Conservation (phyloP, 2,329 filamentous ascomycete species). For the Eutypa lata region DNA sequence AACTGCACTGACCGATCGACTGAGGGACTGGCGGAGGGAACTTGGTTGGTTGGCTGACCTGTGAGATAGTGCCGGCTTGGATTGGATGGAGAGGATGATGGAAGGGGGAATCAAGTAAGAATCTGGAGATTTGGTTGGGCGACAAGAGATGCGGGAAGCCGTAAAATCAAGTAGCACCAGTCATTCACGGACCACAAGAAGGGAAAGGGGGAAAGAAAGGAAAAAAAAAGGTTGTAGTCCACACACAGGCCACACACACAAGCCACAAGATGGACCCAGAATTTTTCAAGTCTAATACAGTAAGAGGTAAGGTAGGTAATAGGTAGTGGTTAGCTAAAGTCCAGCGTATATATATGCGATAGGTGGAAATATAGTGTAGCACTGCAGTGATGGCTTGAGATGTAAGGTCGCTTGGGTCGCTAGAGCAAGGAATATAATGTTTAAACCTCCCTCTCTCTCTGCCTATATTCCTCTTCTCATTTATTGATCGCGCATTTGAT, state of each 20-base stretch:
- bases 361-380: not conserved
- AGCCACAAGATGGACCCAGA: not conserved
- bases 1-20: conserved; percentile 7
- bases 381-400: not conserved
- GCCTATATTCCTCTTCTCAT: too few relatives aligned
- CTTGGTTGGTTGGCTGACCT: not conserved
- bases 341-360: too few relatives aligned
- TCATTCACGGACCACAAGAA: not conserved
- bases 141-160: not conserved
- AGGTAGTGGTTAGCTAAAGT: too few relatives aligned
- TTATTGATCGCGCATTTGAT: not conserved
- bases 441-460: not conserved
- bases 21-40: conserved; percentile 21
- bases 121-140: conserved; percentile 1
- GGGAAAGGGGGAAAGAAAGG: not conserved
- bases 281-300: not conserved
- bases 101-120: not conserved
- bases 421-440: not conserved
- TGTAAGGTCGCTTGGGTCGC: not conserved
- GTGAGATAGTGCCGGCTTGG: not conserved
- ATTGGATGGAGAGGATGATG: not conserved
- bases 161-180: not conserved
- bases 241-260: not conserved
- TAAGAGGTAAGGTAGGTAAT: too few relatives aligned
- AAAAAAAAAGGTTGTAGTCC: not conserved